Conservation (phyloP, 371 early-diverging fungal genomes). For the Mucor irregularis region DNA sequence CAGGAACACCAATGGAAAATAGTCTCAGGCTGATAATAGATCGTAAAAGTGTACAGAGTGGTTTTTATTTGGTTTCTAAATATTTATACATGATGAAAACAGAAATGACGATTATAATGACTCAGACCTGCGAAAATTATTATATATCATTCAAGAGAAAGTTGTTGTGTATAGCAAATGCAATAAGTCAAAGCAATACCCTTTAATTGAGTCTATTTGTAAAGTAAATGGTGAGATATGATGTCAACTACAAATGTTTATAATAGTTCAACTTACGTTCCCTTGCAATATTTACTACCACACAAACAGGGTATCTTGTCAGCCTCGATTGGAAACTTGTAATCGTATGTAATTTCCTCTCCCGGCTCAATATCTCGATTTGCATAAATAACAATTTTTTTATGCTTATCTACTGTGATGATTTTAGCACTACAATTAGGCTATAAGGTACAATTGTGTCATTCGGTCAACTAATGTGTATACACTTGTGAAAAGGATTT, state of each 20-base stretch:
- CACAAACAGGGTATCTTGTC: slow-evolving; percentile 95
- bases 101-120: no score
- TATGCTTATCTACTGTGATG: slow-evolving; percentile 82
- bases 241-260: background rate
- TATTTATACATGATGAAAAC: no score
- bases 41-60: no score
- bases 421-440: slow-evolving; percentile 97
- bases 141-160: no score
- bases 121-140: no score
- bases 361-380: slow-evolving; percentile 86
- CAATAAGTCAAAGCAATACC: no score
- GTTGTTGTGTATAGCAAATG: no score
- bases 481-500: background rate
- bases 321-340: slow-evolving; percentile 95
- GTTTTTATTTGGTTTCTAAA: no score
- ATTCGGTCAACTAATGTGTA: background rate
- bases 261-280: slow-evolving; percentile 52
- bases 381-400: slow-evolving; percentile 94
- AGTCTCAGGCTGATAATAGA: no score
- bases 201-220: slow-evolving; percentile 8
- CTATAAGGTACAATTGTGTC: slow-evolving; percentile 35
- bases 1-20: no score
- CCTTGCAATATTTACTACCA: slow-evolving; percentile 82
- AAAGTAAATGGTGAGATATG: background rate
- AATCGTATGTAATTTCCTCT: slow-evolving; percentile 99